Conservation (phyloP, 2,329 filamentous ascomycete genomes). For the Incumbomyces lentus region DNA sequence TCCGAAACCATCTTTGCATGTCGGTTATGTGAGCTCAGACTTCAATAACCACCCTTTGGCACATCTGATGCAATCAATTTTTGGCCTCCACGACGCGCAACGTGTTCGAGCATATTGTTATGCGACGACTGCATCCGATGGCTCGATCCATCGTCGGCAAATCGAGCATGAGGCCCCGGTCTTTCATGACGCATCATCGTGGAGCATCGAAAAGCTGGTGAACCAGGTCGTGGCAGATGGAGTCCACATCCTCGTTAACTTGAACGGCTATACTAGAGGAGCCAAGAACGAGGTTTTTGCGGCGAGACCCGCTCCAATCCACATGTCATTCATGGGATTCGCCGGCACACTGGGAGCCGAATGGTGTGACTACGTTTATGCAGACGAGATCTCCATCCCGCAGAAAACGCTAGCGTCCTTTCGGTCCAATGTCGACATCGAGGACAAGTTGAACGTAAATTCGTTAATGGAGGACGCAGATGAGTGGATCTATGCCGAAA, state of each 20-base stretch:
- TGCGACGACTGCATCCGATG: constrained; percentile 84
- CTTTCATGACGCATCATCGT: constrained; percentile 78
- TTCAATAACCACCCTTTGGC: constrained; percentile 98
- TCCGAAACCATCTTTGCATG: constrained; percentile 70
- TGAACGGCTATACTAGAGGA: constrained; percentile 96
- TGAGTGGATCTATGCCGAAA: constrained; percentile 92
- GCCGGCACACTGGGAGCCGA: constrained; percentile 91
- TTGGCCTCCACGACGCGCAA: constrained; percentile 69
- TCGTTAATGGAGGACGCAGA: constrained; percentile 60
- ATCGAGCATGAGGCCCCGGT: constrained; percentile 88
- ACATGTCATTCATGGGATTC: constrained; percentile 99
- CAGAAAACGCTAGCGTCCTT: constrained; percentile 68
- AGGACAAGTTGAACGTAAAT: constrained; percentile 53
- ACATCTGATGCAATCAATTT: constrained; percentile 97
- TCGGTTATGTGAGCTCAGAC: constrained; percentile 94
- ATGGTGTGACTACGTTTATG: constrained; percentile 96
- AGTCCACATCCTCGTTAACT: constrained; percentile 89
- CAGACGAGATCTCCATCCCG: constrained; percentile 80
- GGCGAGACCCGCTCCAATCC: constrained; percentile 83
- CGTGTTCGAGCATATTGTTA: constrained; percentile 86
- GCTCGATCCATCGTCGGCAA: constrained; percentile 77
- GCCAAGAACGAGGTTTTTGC: constrained; percentile 98
- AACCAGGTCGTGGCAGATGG: constrained; percentile 76
- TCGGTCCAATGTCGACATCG: constrained; percentile 62
- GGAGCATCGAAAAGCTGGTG: constrained; percentile 75